phyloP scores from a whole-genome alignment of 176 grass and related monocot species.

The Avena sativa region DNA sequence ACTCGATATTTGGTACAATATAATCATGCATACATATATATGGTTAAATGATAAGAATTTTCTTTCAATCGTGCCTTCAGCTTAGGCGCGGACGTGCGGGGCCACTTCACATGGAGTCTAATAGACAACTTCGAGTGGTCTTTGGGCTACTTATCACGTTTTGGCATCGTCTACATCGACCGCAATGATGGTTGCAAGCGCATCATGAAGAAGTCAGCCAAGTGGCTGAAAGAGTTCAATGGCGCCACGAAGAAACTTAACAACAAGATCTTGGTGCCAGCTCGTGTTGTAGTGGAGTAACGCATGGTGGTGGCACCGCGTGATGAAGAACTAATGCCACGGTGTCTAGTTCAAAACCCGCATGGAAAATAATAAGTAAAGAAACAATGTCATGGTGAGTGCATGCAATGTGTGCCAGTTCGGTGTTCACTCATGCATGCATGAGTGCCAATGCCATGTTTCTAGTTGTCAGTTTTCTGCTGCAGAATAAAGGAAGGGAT shows the following conservation, averaged over 20 bases:
- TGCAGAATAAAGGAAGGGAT: too few relatives aligned
- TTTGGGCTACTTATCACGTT: constrained; percentile 21
- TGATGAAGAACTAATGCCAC: too few relatives aligned
- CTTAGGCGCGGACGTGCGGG: constrained; percentile 22
- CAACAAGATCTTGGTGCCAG: background rate
- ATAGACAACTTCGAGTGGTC: constrained; percentile 56
- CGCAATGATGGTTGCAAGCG: constrained; percentile 16
- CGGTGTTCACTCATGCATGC: too few relatives aligned
- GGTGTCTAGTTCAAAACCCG: too few relatives aligned
- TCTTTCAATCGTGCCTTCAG: background rate
- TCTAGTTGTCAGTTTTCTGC: too few relatives aligned
- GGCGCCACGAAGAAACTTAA: background rate
- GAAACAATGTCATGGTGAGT: too few relatives aligned
- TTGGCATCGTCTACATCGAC: constrained; percentile 53
- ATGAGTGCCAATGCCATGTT: too few relatives aligned
- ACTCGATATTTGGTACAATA: background rate
- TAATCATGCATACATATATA: background rate
- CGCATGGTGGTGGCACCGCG: too few relatives aligned
- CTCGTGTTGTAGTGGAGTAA: too few relatives aligned
- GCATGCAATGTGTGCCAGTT: too few relatives aligned
- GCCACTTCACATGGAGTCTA: constrained; percentile 49
- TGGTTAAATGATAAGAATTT: background rate
- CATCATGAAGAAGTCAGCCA: constrained; percentile 32
- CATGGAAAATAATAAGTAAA: too few relatives aligned
- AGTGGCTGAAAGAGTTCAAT: constrained; percentile 45